These are phyloP conservation scores for Botrytis aclada DNA, from an alignment of 2,329 filamentous ascomycete genomes.

Conservation along the genomic window DNA sequence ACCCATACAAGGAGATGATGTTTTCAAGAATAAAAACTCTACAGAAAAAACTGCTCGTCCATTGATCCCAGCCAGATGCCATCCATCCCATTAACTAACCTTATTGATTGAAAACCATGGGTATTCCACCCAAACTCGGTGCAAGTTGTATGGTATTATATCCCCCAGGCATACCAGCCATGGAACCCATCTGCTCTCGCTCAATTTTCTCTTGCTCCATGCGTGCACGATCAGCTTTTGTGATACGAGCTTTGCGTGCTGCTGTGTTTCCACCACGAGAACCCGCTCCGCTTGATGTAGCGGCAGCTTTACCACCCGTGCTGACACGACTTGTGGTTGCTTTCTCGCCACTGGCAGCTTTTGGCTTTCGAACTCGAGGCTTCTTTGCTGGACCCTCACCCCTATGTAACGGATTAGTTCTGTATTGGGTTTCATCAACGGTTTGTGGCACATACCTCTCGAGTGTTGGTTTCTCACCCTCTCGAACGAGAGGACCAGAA, in stretches of 20 bases:
- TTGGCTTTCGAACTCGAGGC: constrained; percentile 44
- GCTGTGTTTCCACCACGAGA: constrained; percentile 71
- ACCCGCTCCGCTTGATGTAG: constrained; percentile 49
- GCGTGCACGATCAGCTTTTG: constrained; percentile 78
- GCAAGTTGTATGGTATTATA: constrained; percentile 34
- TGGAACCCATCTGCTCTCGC: constrained; percentile 50
- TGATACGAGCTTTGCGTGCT: constrained; percentile 73
- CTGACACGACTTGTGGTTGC: constrained; percentile 67
- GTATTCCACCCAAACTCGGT: constrained; percentile 34
- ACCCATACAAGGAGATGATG: not conserved
- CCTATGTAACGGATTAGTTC: constrained; percentile 47
- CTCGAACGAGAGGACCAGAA: constrained; percentile 83
- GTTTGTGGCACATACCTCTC: constrained; percentile 42
- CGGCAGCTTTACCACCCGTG: constrained; percentile 53
- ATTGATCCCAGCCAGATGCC: not conserved
- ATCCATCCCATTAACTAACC: not conserved
- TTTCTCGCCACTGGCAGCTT: constrained; percentile 54
- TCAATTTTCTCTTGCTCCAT: constrained; percentile 80
- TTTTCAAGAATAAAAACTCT: constrained; percentile 14
- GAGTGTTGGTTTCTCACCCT: constrained; percentile 72
- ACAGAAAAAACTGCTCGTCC: not conserved
- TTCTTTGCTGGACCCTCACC: constrained; percentile 72
- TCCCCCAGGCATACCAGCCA: constrained; percentile 32
- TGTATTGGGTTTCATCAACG: constrained; percentile 8
- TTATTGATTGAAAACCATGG: constrained; percentile 38